A percentile compares a stretch with the other conserved stretches of the same genome.
Evolutionary conservation across 2,329 filamentous ascomycete species (phyloP).

Genomic region (Ascocoryne sarcoides): DNA sequence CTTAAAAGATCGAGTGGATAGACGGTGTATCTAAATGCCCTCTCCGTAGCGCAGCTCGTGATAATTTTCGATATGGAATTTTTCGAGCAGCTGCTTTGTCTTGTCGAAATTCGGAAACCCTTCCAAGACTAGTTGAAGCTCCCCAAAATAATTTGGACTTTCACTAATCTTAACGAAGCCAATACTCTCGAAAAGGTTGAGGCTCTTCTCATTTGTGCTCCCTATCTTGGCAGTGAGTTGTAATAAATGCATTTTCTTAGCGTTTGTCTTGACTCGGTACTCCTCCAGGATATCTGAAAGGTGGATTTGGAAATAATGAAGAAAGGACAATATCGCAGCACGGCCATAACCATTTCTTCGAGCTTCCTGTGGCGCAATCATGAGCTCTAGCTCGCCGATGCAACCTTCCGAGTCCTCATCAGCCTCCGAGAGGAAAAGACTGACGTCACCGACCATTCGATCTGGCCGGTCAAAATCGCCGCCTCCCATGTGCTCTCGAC

Average conservation of each 20-base stretch:
- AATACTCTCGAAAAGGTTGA: constrained; percentile 50
- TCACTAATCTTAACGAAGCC: constrained; percentile 44
- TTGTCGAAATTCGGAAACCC: not conserved
- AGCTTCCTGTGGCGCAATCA: constrained; percentile 58
- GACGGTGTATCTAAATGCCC: too few relatives aligned
- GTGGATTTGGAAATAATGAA: constrained; percentile 57
- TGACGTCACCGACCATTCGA: constrained; percentile 65
- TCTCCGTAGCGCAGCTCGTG: not conserved
- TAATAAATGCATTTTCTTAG: constrained; percentile 14
- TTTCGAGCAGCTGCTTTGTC: not conserved
- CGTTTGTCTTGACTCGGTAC: constrained; percentile 30
- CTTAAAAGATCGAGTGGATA: too few relatives aligned
- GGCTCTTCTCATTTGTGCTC: constrained; percentile 44
- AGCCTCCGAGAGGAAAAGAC: constrained; percentile 64
- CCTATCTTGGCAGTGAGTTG: constrained; percentile 56
- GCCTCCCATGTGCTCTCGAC: not conserved
- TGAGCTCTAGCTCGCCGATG: constrained; percentile 75
- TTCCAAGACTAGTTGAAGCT: constrained; percentile 45
- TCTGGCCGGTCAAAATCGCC: constrained; percentile 41
- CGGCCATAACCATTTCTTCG: constrained; percentile 58
- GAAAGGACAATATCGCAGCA: constrained; percentile 56
- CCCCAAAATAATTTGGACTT: constrained; percentile 55
- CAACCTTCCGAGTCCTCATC: constrained; percentile 33
- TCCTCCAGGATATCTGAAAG: constrained; percentile 47
- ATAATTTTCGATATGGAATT: not conserved